A percentile compares a stretch with the other conserved stretches of the same genome.
Conservation (phyloP, 2,329 filamentous ascomycete species). For the Colletotrichum caudatum region DNA sequence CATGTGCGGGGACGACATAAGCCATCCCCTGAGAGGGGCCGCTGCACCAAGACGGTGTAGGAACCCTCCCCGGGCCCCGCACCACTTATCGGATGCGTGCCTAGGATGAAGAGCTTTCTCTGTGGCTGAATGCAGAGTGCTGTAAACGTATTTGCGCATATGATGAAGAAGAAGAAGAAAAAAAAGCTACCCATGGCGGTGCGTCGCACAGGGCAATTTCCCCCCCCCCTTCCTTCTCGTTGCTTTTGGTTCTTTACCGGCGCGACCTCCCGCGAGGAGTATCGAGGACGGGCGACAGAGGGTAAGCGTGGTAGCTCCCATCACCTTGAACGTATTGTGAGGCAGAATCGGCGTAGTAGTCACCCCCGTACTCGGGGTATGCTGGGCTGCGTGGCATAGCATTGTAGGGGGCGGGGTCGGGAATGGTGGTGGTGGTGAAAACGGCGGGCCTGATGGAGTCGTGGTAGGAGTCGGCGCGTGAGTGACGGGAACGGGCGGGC, state of each 20-base stretch:
- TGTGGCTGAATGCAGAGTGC: conserved; percentile 36
- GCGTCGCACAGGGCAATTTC: conserved; percentile 32
- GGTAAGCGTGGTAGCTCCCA: conserved; percentile 53
- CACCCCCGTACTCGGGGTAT: conserved; percentile 46
- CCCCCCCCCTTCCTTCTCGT: neutral
- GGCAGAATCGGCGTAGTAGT: conserved; percentile 45
- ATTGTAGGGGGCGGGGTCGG: conserved; percentile 44
- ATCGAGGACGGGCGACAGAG: conserved; percentile 46
- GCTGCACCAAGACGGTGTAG: conserved; percentile 3
- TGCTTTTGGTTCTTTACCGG: conserved; percentile 9
- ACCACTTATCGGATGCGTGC: conserved; percentile 33
- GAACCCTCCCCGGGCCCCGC: neutral
- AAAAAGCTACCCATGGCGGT: conserved; percentile 12
- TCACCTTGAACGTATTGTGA: conserved; percentile 43
- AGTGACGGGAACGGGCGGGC: conserved; percentile 8
- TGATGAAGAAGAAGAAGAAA: neutral
- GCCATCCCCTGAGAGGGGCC: neutral
- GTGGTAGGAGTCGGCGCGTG: conserved; percentile 21
- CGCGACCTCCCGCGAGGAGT: conserved; percentile 26
- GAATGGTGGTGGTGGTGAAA: conserved; percentile 16
- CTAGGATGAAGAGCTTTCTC: conserved; percentile 32
- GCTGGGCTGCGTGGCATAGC: conserved; percentile 48
- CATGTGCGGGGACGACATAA: conserved; percentile 18
- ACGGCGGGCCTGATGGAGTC: conserved; percentile 24
- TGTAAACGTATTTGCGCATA: conserved; percentile 35